Evolutionary conservation across 1,284 basidiomycete genomes (phyloP).

Genomic region (Ceratobasidium sp.): DNA sequence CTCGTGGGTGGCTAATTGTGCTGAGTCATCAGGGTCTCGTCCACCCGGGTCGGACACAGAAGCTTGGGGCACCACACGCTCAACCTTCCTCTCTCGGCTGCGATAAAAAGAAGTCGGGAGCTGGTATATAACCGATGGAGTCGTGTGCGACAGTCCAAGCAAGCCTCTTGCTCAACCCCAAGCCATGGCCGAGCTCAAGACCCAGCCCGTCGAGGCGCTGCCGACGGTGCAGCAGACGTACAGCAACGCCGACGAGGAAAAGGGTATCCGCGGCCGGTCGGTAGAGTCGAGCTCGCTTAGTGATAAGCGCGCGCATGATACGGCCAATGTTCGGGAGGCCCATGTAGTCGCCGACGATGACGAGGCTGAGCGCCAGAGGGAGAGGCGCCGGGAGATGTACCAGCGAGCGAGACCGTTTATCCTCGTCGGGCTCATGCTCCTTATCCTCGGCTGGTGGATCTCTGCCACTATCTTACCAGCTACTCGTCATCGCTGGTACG

Average conservation of each 20-base stretch:
- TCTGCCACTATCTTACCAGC: constrained; percentile 74
- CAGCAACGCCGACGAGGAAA: constrained; percentile 8
- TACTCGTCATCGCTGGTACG: constrained; percentile 80
- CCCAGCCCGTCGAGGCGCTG: not conserved
- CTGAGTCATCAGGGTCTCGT: not conserved
- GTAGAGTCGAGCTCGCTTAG: constrained; percentile 32
- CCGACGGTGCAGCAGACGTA: constrained; percentile 4
- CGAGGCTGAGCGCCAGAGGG: constrained; percentile 25
- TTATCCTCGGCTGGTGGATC: constrained; percentile 87
- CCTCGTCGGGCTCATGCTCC: constrained; percentile 66
- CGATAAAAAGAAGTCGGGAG: not conserved
- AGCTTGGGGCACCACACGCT: not conserved
- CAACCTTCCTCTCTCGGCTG: constrained; percentile 10
- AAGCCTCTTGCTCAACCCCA: constrained; percentile 2
- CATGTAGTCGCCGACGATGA: constrained; percentile 21
- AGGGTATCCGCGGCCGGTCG: constrained; percentile 22
- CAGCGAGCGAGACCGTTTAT: constrained; percentile 61
- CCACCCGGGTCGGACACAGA: not conserved
- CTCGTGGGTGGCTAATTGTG: constrained; percentile 19
- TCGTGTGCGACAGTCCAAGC: not conserved
- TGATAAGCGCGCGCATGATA: constrained; percentile 15
- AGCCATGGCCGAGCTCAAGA: constrained; percentile 22
- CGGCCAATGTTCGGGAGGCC: not conserved
- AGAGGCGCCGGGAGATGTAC: constrained; percentile 45
- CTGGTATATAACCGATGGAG: constrained; percentile 13